Conservation (phyloP, 208 protist species). For the Herpetomonas tarakana region DNA sequence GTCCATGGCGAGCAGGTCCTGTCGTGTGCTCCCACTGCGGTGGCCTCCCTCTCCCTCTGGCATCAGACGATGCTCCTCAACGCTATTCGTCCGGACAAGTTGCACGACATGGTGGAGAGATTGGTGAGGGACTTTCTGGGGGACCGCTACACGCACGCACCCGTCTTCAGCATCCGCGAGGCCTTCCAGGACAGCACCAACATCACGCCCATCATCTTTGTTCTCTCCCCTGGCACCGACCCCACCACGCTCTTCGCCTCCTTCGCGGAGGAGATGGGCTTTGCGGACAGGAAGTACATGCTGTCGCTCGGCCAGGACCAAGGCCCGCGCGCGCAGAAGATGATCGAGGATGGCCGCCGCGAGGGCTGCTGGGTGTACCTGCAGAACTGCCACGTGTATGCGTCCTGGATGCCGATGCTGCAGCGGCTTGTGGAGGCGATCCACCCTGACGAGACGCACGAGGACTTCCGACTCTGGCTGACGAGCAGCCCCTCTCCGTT, state of each 20-base stretch:
- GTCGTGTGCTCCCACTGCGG: conserved; percentile 22
- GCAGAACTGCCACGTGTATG: conserved; percentile 95
- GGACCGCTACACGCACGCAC: conserved; percentile 75
- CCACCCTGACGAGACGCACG: conserved; percentile 60
- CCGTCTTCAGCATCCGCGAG: conserved; percentile 77
- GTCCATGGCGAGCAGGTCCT: conserved; percentile 75
- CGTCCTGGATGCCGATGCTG: conserved; percentile 93
- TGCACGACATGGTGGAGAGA: conserved; percentile 64
- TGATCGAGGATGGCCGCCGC: conserved; percentile 74
- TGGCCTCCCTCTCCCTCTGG: conserved; percentile 60
- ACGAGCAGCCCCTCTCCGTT: conserved; percentile 89
- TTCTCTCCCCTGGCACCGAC: conserved; percentile 92
- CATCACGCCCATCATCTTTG: conserved; percentile 93
- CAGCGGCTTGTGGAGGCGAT: conserved; percentile 88
- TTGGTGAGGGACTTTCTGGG: conserved; percentile 72
- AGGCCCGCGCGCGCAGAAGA: conserved; percentile 82
- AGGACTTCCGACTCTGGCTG: conserved; percentile 94
- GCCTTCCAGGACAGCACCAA: conserved; percentile 89
- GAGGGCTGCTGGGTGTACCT: conserved; percentile 94
- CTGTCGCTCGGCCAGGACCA: conserved; percentile 95
- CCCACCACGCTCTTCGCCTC: conserved; percentile 89
- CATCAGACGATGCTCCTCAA: conserved; percentile 86
- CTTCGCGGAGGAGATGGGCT: conserved; percentile 89
- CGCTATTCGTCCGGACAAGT: conserved; percentile 77
- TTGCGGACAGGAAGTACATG: conserved; percentile 78